Base-by-base conservation (phyloP, 225 moss, liverwort and hornwort species). In the Lunularia cruciata region DNA sequence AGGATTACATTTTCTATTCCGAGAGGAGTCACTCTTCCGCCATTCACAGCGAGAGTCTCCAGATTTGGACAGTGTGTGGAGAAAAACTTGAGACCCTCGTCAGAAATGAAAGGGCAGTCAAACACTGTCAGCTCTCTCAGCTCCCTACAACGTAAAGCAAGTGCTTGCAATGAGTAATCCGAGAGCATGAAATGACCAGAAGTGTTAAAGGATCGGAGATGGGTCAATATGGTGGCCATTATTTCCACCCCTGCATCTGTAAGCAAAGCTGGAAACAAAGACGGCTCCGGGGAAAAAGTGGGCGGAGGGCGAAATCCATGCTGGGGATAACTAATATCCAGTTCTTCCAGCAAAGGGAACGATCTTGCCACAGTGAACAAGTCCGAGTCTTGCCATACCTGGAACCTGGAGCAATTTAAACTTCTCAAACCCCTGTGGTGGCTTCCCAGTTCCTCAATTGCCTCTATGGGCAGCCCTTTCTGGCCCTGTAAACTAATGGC, bases 271-370 rank as follows among this genome's bases (percentile, higher is more conserved):
- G 70, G 55, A 46, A 36, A 38, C 37, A 46, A 10, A 43, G 12
- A 6, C 16, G 59, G 55, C 15, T 58, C 70, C 13, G 57, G 57
- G 31, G 31, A 16, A 5, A 45, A 65, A 3, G 25, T 23, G 7
- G 37, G 25, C 0, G 64, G 45, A 45, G 64, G 64, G 15, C 64
- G 64, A 31, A 46, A 65, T 2, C 64, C 64, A 34, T 71, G 71
- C 71, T 71, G 71, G 1, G 71, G 71, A 15, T 71, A 56, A 43
- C 57, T 57, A 31, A 71, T 71, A 28, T 71, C 71, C 25, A 71
- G 43, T 18, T 56, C 46, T 35, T 71, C 71, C 27, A 71, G 60
- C 27, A 26, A 31, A 0, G 71, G 71, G 34, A 71, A 59, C 12
- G 71, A 57, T 16, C 40, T 47, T 0, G 71, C 71, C 71, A 71